These are phyloP conservation scores for Cinnamomum micranthum DNA, from an alignment of 164 flowering plant genomes.

Conservation along the genomic window DNA sequence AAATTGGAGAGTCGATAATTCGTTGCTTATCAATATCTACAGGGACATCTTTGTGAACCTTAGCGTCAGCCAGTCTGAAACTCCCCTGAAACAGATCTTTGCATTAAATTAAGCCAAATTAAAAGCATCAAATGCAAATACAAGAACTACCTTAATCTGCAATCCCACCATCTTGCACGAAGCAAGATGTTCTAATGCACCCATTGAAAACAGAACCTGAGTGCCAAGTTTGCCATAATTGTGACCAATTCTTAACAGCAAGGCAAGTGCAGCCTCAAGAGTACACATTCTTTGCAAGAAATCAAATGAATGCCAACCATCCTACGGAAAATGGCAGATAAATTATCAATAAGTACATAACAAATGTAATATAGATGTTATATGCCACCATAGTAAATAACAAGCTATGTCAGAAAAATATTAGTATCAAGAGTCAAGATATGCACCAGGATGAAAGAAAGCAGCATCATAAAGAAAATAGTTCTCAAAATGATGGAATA, in stretches of 20 bases:
- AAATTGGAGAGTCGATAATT: constrained; percentile 48
- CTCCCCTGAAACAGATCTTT: constrained; percentile 45
- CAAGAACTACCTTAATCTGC: constrained; percentile 39
- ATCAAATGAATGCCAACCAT: constrained; percentile 55
- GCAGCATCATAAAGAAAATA: too few species aligned
- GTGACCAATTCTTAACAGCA: constrained; percentile 74
- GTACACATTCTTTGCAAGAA: constrained; percentile 64
- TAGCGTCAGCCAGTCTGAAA: constrained; percentile 44
- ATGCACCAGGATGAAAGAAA: neutral
- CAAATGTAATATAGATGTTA: neutral
- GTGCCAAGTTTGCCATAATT: constrained; percentile 84
- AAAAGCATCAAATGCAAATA: neutral
- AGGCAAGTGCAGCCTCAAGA: constrained; percentile 76
- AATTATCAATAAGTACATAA: neutral
- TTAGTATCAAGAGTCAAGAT: neutral
- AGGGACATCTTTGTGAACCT: constrained; percentile 39
- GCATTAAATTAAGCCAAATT: constrained; percentile 3
- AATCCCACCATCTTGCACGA: constrained; percentile 57
- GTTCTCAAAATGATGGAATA: too few species aligned
- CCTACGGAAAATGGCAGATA: constrained; percentile 28
- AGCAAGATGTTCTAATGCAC: constrained; percentile 73
- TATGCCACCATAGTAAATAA: neutral
- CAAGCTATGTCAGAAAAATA: neutral
- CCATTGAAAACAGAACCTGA: constrained; percentile 88
- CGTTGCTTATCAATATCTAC: constrained; percentile 51